Base-by-base conservation (phyloP, 1,284 basidiomycete species). In the Golubevia pallescens region DNA sequence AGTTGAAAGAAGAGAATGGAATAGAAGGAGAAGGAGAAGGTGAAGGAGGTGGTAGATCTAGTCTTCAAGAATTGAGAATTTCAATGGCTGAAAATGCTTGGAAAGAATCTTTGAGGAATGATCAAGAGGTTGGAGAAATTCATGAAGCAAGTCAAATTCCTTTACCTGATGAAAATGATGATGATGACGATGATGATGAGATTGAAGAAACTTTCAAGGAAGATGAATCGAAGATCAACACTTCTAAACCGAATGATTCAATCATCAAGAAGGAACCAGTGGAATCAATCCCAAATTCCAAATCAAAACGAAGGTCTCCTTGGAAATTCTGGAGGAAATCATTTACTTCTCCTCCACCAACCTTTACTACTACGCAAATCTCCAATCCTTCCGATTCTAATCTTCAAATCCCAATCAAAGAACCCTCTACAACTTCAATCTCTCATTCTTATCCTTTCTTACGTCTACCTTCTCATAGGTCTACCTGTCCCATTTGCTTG, bases 401-500 rank as follows among this genome's bases (percentile, higher is more conserved):
- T 16, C 54, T 19, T 42, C 13, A 5, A 56, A 56, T 21, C 13
- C 54, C 61, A 8, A 5, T 6, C 51, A 20, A 19, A 16, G 2
- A 7, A 10, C 4, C 51, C 2, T 4, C 54, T 4, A 20, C 61
- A 19, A 13, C 48, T 56, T 20, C 52, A 28, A 14, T n/a, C 7
- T 53, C 61, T 13, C 63, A 72, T 66, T 69, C 70, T 16, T 75
- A 78, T 65, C 76, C 77, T 6, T 70, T 78, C 24, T 68, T 77
- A 24, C 65, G 73, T 1, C 65, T 80, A 3, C 75, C 77, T 0
- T 71, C 75, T 1, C 77, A 80, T 42, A 70, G 78, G 13, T 74
- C 78, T 0, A 78, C 75, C 3, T 80, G 78, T 57, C 73, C 78
- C 3, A 80, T 80, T 71, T 80, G 78, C 51, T 69, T 80, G n/a